These are phyloP conservation scores for Mortierella sp. DNA, from an alignment of 371 early-diverging fungal genomes.

Conservation along the genomic window DNA sequence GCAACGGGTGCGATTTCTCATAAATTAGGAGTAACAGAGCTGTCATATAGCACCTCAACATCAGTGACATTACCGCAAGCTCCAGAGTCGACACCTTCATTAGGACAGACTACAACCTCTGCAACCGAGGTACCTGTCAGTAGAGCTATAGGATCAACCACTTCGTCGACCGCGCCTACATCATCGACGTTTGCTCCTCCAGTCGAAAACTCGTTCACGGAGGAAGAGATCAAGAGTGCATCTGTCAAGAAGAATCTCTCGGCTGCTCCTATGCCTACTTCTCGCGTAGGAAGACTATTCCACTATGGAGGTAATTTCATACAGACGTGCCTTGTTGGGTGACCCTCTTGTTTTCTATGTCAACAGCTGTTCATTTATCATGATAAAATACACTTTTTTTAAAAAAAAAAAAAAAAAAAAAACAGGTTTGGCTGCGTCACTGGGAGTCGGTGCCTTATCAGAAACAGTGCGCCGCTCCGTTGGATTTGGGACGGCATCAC, in stretches of 20 bases:
- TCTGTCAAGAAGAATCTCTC: slow-evolving; percentile 56
- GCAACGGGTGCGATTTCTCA: not conserved
- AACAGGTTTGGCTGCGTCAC: slow-evolving; percentile 73
- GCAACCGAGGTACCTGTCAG: not conserved
- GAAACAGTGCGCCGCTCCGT: slow-evolving; percentile 79
- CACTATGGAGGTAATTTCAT: slow-evolving; percentile 70
- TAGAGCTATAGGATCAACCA: not conserved
- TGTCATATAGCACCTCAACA: not conserved
- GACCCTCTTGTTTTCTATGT: not conserved
- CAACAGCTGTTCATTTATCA: not conserved
- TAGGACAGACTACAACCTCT: not conserved
- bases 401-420: too few relatives aligned
- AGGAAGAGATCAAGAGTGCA: slow-evolving; percentile 13
- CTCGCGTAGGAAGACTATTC: slow-evolving; percentile 72
- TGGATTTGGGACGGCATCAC: slow-evolving; percentile 60
- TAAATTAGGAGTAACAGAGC: not conserved
- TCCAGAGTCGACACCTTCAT: not conserved
- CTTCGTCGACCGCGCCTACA: not conserved
- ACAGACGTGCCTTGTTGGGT: not conserved
- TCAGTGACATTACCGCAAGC: not conserved
- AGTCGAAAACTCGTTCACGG: not conserved
- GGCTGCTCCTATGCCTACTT: slow-evolving; percentile 75
- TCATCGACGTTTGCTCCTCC: not conserved
- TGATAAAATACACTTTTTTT: not conserved
- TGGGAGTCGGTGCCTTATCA: slow-evolving; percentile 81